Base-by-base conservation (phyloP, 2,329 filamentous ascomycete genomes). In the Aspergillus fumigatiaffinis region DNA sequence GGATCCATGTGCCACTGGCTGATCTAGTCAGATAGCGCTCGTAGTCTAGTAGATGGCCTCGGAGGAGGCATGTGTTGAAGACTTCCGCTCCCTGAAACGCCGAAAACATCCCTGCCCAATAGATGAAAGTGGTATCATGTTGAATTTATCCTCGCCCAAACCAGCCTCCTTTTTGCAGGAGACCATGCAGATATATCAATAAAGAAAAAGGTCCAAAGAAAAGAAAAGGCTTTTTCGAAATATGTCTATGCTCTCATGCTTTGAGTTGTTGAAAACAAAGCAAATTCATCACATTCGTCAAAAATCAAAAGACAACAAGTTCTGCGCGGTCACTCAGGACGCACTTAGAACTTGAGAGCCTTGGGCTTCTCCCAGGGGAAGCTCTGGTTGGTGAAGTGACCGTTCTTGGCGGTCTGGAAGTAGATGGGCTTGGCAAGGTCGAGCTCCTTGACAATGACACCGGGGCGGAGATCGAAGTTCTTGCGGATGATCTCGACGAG, bases 291-390 rank as follows among this genome's bases (percentile, higher is more conserved):
- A 76, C 68, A 75, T 71, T 75, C 73, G 71, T 77, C 69, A 75
- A 66, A 70, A 66, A 57, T 61, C 62, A 60, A 53, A 54, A 44
- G 58, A 51, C 48, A 62, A 51, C 38, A 56, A 51, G 50, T 46
- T 63, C 60, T 61, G 62, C 62, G 54, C 60, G 59, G 51, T 59
- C 50, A 60, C 52, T 54, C 51, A 64, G 56, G 14, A 42, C 58
- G 57, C 66, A 70, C 77, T 86, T 96, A 97, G 80, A 91, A 89
- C 81, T 90, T 92, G 74, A 99, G 90, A 68, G 83, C 71, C 90
- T 96, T 97, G 74, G 94, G 93, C 87, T 97, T 86, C 87, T 99
- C 94, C 94, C 94, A 99, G 80, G 83, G 87, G 86, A 99, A 99
- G 79, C 79, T 83, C 86, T 96, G 94, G 90, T 97, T 94, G 80